These are phyloP conservation scores for Furcasterigmium sp. DNA, from an alignment of 2,329 filamentous ascomycete genomes.

Conservation along the genomic window DNA sequence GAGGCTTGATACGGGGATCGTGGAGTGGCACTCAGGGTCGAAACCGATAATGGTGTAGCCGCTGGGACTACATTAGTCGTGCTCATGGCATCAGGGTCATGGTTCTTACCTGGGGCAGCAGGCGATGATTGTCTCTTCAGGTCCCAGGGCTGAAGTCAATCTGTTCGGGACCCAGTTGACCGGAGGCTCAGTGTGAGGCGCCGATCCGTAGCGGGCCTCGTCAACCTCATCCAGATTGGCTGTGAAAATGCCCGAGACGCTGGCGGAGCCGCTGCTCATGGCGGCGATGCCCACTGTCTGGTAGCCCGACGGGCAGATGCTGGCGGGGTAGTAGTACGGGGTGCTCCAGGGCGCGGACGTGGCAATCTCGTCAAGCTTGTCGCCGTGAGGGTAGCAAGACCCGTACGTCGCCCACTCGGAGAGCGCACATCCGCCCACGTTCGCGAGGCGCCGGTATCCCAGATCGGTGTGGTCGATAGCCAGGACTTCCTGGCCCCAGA, in stretches of 20 bases:
- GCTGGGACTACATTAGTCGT: background rate
- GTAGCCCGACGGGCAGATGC: background rate
- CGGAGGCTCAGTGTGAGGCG: too few species aligned
- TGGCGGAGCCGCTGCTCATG: background rate
- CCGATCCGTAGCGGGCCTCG: too few species aligned
- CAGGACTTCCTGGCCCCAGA: background rate
- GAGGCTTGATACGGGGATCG: background rate
- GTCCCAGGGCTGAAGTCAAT: background rate
- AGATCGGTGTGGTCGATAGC: background rate
- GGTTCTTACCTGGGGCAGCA: background rate
- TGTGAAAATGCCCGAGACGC: background rate
- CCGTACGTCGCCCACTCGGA: constrained; percentile 1
- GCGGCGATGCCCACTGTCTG: background rate
- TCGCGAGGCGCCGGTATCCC: background rate
- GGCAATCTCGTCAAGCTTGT: constrained; percentile 6
- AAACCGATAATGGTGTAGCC: too few species aligned
- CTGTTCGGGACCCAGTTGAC: background rate
- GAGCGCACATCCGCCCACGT: too few species aligned
- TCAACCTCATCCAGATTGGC: too few species aligned
- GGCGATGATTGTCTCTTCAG: background rate
- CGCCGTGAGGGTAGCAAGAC: constrained; percentile 17
- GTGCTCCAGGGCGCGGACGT: constrained; percentile 1
- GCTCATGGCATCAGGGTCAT: too few species aligned
- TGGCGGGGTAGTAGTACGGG: background rate
- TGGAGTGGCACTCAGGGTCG: background rate